These are phyloP conservation scores for Fonsecaea multimorphosa DNA, from an alignment of 2,329 filamentous ascomycete genomes.

Conservation along the genomic window DNA sequence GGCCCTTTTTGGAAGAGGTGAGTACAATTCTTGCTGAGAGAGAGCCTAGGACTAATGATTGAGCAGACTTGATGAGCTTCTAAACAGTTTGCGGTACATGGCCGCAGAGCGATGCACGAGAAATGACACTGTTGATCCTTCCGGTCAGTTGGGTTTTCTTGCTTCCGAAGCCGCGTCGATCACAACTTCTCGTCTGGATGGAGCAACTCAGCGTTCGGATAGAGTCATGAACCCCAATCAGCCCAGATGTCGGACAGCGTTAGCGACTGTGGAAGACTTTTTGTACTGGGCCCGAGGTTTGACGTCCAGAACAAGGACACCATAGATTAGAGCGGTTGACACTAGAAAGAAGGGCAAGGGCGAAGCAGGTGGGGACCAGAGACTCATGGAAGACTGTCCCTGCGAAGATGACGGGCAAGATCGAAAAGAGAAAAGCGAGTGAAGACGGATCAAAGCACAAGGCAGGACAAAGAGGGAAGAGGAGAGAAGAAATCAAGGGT, in stretches of 20 bases:
- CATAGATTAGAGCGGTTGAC: not conserved
- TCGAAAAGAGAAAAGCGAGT: not conserved
- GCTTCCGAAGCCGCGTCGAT: not conserved
- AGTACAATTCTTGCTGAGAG: slow-evolving; percentile 45
- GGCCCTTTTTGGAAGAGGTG: slow-evolving; percentile 92
- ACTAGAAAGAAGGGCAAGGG: not conserved
- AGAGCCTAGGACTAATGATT: slow-evolving; percentile 4
- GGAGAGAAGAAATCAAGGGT: not conserved
- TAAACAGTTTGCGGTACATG: slow-evolving; percentile 4
- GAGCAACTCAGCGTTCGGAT: not conserved
- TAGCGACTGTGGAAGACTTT: not conserved
- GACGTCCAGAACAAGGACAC: not conserved
- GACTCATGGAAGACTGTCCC: too few relatives aligned
- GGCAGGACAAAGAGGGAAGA: too few relatives aligned
- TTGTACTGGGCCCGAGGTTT: not conserved
- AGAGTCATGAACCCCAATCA: not conserved
- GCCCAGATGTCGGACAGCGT: not conserved
- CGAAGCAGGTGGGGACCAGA: too few relatives aligned
- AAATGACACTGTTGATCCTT: not conserved
- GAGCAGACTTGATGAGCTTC: slow-evolving; percentile 37
- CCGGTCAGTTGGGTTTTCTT: not conserved
- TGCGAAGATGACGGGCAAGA: not conserved
- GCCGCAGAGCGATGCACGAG: not conserved
- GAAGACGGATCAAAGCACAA: not conserved
- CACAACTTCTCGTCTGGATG: not conserved